Percentiles rank a stretch among this genome's conserved stretches.
Evolutionary conservation across 2,329 filamentous ascomycete species (phyloP).

Genomic region (Ploettnerulaceae sp.): DNA sequence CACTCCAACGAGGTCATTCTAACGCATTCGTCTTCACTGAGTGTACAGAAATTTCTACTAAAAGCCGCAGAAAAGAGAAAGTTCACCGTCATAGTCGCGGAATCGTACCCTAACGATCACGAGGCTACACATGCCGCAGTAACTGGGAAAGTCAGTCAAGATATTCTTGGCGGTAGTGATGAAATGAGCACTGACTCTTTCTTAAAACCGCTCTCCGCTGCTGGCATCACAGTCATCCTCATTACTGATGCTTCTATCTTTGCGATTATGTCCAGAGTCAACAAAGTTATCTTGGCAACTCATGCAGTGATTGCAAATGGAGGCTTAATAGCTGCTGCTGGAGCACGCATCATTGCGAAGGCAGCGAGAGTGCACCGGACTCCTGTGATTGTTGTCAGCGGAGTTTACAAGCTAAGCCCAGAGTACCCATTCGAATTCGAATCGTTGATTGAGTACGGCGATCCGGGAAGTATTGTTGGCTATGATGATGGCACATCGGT

Average conservation of each 20-base stretch:
- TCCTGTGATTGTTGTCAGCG: constrained; percentile 82
- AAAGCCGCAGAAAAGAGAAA: constrained; percentile 83
- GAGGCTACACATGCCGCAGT: constrained; percentile 57
- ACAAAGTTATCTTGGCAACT: constrained; percentile 89
- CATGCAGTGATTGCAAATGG: constrained; percentile 86
- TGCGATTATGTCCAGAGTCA: constrained; percentile 90
- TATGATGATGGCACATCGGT: constrained; percentile 79
- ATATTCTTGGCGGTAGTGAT: constrained; percentile 38
- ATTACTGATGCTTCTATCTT: constrained; percentile 82
- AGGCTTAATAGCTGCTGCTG: constrained; percentile 75
- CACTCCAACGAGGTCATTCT: constrained; percentile 90
- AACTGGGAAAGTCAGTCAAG: constrained; percentile 47
- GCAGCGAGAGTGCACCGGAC: constrained; percentile 79
- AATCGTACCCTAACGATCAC: constrained; percentile 66
- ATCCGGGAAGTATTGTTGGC: constrained; percentile 68
- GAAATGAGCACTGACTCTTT: constrained; percentile 47
- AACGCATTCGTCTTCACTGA: constrained; percentile 79
- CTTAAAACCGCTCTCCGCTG: constrained; percentile 70
- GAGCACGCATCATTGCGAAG: constrained; percentile 76
- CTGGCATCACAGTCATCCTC: constrained; percentile 77
- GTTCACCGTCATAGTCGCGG: constrained; percentile 84
- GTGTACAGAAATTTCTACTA: constrained; percentile 83
- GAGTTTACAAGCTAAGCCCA: constrained; percentile 90
- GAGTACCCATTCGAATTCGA: constrained; percentile 82
- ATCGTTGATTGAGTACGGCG: constrained; percentile 79